phyloP scores from a whole-genome alignment of 2,329 filamentous ascomycete genomes.

The Clarireedia homoeocarpa region DNA sequence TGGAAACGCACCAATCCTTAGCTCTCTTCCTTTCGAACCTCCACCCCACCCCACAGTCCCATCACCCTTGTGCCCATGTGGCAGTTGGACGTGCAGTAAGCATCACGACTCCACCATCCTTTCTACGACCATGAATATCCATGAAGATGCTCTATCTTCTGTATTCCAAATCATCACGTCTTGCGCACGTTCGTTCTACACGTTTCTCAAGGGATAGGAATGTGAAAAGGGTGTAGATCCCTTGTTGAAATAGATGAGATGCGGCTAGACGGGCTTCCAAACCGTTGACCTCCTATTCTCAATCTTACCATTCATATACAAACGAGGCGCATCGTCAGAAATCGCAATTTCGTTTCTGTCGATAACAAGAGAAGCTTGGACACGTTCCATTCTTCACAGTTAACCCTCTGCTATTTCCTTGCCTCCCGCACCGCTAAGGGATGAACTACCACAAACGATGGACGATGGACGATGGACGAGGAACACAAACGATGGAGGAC shows the following conservation, averaged over 20 bases:
- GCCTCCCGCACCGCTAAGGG: background rate
- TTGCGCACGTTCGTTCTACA: background rate
- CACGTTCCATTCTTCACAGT: background rate
- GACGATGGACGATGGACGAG: too few relatives aligned
- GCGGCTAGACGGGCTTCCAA: background rate
- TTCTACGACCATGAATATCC: background rate
- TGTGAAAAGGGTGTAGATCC: background rate
- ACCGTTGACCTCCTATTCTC: background rate
- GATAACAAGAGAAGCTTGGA: constrained; percentile 5
- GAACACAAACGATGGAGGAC: too few relatives aligned
- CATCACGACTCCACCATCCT: background rate
- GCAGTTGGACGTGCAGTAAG: background rate
- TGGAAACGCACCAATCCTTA: too few relatives aligned
- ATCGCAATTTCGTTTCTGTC: constrained; percentile 1
- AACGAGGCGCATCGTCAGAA: background rate
- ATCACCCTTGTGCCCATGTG: background rate
- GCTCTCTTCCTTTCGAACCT: background rate
- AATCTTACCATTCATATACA: background rate
- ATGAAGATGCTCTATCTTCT: background rate
- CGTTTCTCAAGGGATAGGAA: background rate
- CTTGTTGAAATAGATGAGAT: background rate
- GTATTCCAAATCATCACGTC: background rate
- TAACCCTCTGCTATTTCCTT: background rate
- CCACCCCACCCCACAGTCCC: background rate
- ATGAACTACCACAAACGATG: too few relatives aligned